Evolutionary conservation across 805 yeast species (phyloP), one percentile per base, ranked within the genome.

Genomic region (Yarrowia deformans): DNA sequence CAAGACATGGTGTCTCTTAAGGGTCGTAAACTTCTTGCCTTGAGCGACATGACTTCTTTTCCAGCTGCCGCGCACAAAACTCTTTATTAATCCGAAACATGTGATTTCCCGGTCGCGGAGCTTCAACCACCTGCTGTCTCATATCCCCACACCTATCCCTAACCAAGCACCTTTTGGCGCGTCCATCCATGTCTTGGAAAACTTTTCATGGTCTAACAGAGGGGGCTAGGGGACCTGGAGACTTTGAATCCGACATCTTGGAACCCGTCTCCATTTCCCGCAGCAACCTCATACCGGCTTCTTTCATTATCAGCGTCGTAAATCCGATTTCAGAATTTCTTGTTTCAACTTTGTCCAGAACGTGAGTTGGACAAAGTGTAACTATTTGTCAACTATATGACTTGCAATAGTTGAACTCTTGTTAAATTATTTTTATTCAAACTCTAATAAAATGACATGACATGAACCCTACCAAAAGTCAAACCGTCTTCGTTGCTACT

Each of bases 401-500:
- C 2, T 2, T 23, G 29, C 3, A 23, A 23, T 23, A 23, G 29
- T 23, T 23, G 29, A 23, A n/a, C 19, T 12, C 43, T 3, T 6
- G 12, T 39, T 2, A 13, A 39, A 16, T 39, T 39, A 39, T 13
- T 3, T 6, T 12, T 2, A n/a, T 1, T 23, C 23, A 8, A 43
- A 43, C 48, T 18, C 23, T 18, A 43, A 43, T 12, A 42, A 10
- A 2, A 10, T 12, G 8, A 23, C 32, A 8, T 12, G 1, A 23
- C 52, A 23, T 23, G 52, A 48, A 48, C 52, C 52, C 52, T 48
- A 48, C 52, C 52, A 48, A 48, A 48, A 48, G 52, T 4, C 35
- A 13, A 48, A 23, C 14, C 9, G n/a, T 48, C 52, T 48, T 48
- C n/a, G 35, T 48, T 48, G 35, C 50, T 46, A 46, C 10, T 14